Base-by-base conservation (phyloP, 1,284 basidiomycete species). In the Puccinia novopanici region DNA sequence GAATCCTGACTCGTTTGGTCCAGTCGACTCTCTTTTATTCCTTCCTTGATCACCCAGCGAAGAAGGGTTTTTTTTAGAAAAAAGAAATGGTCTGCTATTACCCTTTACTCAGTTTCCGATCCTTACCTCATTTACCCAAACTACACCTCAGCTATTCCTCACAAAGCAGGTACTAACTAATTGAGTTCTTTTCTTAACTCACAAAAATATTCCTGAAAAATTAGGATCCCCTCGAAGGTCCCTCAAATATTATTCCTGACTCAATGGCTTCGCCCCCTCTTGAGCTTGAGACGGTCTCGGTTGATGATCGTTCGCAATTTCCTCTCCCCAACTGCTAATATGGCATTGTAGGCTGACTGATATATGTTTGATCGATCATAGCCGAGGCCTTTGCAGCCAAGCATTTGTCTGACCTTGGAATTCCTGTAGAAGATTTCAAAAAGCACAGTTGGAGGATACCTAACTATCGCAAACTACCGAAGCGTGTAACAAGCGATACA, bases 351-450 rank as follows among this genome's bases (percentile, higher is more conserved):
- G 45, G 30, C 15, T 54, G 42, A 71, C 50, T 24, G 37, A 8
- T 15, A 79, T 34, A 13, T 45, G 30, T 9, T 71, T 50, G n/a
- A 48, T 55, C 34, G 15, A 73, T 27, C 37, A 61, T 81, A 97
- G 95, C 92, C 86, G 92, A 95, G 81, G 92, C 93, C 15, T 98
- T 97, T 85, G 93, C 93, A 12, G 90, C 91, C 63, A 95, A 95
- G 88, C 92, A 96, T 85, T 92, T 98, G 91, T 93, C 93, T 61
- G 95, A 98, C 88, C 89, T 98, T 27, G 94, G 95, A 0, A 92
- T 95, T 86, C 94, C 97, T 86, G 92, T 96, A 82, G 95, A 96
- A 86, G 95, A 97, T 86, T 94, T 95, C 87, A 91, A 91, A 85
- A 92, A 94, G 30, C 95, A 89, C 85, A 90, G 90, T 48, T 98